Conservation (phyloP, 257 asterid genomes). For the Solanum medicagineum region DNA sequence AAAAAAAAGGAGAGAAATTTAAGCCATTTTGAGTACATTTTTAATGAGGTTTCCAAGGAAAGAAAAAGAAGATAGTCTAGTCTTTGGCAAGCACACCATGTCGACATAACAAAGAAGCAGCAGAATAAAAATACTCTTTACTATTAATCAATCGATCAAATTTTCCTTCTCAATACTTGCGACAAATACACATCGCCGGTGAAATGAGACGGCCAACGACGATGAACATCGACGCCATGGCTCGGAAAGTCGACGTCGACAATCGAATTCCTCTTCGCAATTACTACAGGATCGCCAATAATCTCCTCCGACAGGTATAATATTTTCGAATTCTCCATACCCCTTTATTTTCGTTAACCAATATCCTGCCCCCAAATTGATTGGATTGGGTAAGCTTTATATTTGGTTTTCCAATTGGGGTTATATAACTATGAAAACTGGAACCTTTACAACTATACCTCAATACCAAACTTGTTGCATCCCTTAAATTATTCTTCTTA, state of each 20-base stretch:
- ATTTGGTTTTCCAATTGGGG: background rate
- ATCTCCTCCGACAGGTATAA: conserved; percentile 64
- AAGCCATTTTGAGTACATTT: too few relatives aligned
- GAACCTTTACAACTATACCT: background rate
- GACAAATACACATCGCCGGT: background rate
- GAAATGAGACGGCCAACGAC: background rate
- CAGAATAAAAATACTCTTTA: background rate
- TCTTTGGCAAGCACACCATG: conserved; percentile 8
- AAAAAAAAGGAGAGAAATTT: too few relatives aligned
- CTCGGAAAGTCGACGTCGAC: conserved; percentile 52
- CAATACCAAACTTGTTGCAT: background rate
- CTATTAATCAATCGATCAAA: background rate
- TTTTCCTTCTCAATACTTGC: too few relatives aligned
- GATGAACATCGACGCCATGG: conserved; percentile 28
- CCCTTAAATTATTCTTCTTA: background rate
- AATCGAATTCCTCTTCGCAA: conserved; percentile 72
- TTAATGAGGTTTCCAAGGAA: background rate
- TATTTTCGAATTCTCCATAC: background rate
- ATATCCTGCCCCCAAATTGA: background rate
- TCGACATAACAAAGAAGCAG: conserved; percentile 12
- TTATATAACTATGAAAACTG: background rate
- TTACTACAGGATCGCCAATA: conserved; percentile 81
- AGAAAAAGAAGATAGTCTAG: background rate
- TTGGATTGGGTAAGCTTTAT: background rate
- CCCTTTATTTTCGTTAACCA: background rate